These are phyloP conservation scores for Aspergillus japonicus DNA, from an alignment of 2,329 filamentous ascomycete genomes.

Conservation along the genomic window DNA sequence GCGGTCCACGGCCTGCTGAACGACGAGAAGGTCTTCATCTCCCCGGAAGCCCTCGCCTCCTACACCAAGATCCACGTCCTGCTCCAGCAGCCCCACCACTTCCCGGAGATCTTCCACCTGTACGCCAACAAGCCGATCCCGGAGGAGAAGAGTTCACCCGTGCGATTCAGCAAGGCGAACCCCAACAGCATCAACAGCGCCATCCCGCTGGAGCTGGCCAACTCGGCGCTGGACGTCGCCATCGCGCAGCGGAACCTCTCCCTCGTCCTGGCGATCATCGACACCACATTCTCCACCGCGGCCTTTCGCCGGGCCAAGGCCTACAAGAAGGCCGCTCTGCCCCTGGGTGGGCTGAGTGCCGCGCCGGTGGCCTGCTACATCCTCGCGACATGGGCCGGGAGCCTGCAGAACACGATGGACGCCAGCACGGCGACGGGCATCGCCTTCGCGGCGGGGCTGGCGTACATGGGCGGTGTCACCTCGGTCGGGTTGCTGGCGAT, in stretches of 20 bases:
- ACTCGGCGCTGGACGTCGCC: constrained; percentile 73
- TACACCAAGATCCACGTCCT: constrained; percentile 77
- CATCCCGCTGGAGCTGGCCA: constrained; percentile 68
- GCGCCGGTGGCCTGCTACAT: constrained; percentile 55
- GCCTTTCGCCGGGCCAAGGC: constrained; percentile 46
- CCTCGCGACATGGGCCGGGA: constrained; percentile 65
- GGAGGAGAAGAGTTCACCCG: constrained; percentile 56
- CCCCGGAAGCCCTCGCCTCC: constrained; percentile 65
- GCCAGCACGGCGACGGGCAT: constrained; percentile 70
- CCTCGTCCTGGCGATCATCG: constrained; percentile 74
- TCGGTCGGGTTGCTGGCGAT: constrained; percentile 81
- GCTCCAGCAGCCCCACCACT: constrained; percentile 69
- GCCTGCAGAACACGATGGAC: constrained; percentile 74
- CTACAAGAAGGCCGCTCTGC: constrained; percentile 42
- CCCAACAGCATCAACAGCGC: constrained; percentile 70
- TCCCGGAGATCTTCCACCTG: constrained; percentile 76
- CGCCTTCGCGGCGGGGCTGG: constrained; percentile 75
- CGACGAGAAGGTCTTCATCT: constrained; percentile 77
- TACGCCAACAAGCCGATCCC: constrained; percentile 82
- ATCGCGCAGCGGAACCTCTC: constrained; percentile 76
- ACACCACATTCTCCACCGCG: constrained; percentile 53
- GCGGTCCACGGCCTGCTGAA: constrained; percentile 68
- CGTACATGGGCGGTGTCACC: constrained; percentile 78
- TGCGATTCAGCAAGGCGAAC: constrained; percentile 62
- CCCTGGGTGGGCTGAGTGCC: constrained; percentile 40